Percentiles rank a stretch among this genome's conserved stretches.
Conservation (phyloP, 208 protist genomes). For the Naegleria fowleri region DNA sequence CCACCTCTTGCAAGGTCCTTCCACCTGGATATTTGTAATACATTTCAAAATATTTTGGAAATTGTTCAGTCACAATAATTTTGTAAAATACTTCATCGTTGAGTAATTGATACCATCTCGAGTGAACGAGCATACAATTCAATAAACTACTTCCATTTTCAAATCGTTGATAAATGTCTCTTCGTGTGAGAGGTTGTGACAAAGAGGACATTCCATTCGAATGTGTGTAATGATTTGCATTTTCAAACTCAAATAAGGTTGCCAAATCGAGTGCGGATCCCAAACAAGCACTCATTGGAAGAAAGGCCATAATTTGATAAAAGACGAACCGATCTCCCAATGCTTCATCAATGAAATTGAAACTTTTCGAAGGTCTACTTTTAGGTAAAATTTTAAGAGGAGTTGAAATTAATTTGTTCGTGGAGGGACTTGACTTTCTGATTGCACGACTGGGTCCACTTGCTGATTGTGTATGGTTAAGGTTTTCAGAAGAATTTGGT, state of each 20-base stretch:
- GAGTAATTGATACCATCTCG: neutral
- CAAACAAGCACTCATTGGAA: neutral
- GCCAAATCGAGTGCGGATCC: neutral
- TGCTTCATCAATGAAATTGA: neutral
- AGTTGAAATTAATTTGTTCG: too few species aligned
- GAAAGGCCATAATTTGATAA: neutral
- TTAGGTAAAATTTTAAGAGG: too few species aligned
- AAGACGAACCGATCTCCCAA: neutral
- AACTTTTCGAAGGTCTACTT: neutral
- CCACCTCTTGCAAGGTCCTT: too few species aligned
- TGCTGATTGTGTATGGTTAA: too few species aligned
- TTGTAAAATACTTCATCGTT: neutral
- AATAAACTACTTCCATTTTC: neutral
- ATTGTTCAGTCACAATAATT: neutral
- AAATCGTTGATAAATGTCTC: neutral
- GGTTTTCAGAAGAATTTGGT: too few species aligned
- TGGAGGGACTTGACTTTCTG: too few species aligned
- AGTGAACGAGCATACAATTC: neutral
- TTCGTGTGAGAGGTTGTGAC: neutral
- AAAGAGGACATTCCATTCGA: too few species aligned
- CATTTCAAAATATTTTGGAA: neutral
- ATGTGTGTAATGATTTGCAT: neutral
- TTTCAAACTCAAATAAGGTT: neutral
- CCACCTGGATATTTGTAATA: neutral
- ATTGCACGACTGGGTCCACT: too few species aligned